Evolutionary conservation across 345 rosid species (phyloP).

Genomic region (Acer negundo): DNA sequence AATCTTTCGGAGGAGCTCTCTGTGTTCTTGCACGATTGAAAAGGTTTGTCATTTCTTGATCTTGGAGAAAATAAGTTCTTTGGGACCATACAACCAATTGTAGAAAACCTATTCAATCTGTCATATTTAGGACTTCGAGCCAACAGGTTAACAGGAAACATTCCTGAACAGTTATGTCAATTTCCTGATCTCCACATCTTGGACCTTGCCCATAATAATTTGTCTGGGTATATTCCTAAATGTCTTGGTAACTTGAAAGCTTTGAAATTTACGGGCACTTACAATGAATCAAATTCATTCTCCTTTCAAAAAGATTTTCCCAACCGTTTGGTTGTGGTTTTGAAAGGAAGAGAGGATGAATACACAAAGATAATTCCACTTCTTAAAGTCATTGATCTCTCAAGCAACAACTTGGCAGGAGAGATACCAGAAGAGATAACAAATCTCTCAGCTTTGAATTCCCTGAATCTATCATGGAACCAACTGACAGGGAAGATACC

Average conservation of each 20-base stretch:
- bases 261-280: neutral
- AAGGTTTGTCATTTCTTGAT: conserved; percentile 12
- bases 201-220: conserved; percentile 19
- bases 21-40: conserved; percentile 13
- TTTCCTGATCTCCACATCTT: conserved; percentile 11
- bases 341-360: conserved; percentile 4
- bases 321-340: too few species aligned
- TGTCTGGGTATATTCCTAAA: conserved; percentile 20
- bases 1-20: conserved; percentile 24
- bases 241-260: conserved; percentile 13
- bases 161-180: neutral
- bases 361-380: neutral
- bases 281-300: too few species aligned
- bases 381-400: neutral
- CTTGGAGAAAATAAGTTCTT: conserved; percentile 28
- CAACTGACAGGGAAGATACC: conserved; percentile 25
- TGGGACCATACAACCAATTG: conserved; percentile 28
- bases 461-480: conserved; percentile 28
- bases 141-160: conserved; percentile 20
- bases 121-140: conserved; percentile 11
- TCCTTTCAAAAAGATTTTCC: too few species aligned
- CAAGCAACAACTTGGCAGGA: neutral
- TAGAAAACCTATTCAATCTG: neutral
- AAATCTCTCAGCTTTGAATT: conserved; percentile 18
- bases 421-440: conserved; percentile 24